Conservation (phyloP, 306 rosid species). For the Senna tora region DNA sequence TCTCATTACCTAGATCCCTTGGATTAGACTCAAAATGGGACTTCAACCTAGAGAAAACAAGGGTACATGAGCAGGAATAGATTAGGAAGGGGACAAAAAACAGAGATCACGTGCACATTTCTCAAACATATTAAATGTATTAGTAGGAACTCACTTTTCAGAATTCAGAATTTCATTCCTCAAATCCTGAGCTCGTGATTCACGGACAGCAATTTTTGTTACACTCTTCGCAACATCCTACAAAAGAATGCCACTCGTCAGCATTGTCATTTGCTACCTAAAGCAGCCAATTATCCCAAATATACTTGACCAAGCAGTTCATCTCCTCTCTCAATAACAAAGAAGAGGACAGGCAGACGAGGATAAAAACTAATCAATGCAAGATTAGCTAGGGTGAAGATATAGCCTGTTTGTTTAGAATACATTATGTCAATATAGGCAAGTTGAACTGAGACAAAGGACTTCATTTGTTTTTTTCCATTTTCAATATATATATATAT, state of each 20-base stretch:
- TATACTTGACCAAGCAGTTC: constrained; percentile 11
- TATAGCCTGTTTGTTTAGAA: not conserved
- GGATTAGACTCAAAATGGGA: constrained; percentile 79
- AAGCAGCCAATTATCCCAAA: constrained; percentile 32
- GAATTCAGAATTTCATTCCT: constrained; percentile 94
- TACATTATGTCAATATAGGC: constrained; percentile 19
- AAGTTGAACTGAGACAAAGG: constrained; percentile 12
- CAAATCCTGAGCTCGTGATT: constrained; percentile 88
- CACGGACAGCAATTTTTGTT: constrained; percentile 83
- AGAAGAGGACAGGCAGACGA: constrained; percentile 9
- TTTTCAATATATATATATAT: too few relatives aligned
- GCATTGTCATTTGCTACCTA: constrained; percentile 22
- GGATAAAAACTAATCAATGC: not conserved
- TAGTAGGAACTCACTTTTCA: constrained; percentile 69
- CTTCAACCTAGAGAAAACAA: constrained; percentile 62
- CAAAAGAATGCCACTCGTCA: constrained; percentile 29
- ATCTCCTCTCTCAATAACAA: constrained; percentile 3
- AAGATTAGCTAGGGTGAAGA: not conserved
- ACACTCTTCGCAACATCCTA: constrained; percentile 92
- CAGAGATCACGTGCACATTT: constrained; percentile 4
- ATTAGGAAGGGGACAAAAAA: constrained; percentile 33
- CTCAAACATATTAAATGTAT: constrained; percentile 3
- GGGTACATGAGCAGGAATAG: constrained; percentile 26
- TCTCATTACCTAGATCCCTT: constrained; percentile 66
- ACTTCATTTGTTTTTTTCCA: not conserved